These are phyloP conservation scores for Ustilago curta DNA, from an alignment of 1,284 basidiomycete species.

Conservation along the genomic window DNA sequence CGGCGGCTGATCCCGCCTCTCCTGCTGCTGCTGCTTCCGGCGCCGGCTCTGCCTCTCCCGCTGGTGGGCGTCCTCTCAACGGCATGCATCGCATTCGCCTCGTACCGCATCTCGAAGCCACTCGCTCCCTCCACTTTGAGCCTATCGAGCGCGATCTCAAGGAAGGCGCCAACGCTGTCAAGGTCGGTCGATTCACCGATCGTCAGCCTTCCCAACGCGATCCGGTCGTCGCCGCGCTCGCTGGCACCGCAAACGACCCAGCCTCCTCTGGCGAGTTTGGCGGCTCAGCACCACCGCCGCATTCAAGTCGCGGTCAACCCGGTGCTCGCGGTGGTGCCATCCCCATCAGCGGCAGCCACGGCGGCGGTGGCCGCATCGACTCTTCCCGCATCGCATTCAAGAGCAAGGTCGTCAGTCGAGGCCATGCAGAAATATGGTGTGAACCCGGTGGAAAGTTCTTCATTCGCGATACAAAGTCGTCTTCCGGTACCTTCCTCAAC, in stretches of 20 bases:
- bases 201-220: constrained; percentile 55
- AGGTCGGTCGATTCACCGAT: constrained; percentile 92
- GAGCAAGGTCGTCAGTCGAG: constrained; percentile 92
- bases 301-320: constrained; percentile 38
- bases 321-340: constrained; percentile 50
- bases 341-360: constrained; percentile 72
- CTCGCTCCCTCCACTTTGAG: constrained; percentile 90
- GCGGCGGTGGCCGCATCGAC: constrained; percentile 70
- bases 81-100: constrained; percentile 76
- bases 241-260: constrained; percentile 11
- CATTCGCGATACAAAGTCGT: constrained; percentile 90
- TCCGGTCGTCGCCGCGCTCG: constrained; percentile 10
- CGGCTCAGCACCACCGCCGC: constrained; percentile 9
- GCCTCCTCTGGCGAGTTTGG: constrained; percentile 20
- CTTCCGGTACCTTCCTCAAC: constrained; percentile 94
- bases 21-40: constrained; percentile 4
- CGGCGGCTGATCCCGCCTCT: constrained; percentile 12
- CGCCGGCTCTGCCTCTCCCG: constrained; percentile 3
- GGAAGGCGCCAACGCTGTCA: constrained; percentile 74
- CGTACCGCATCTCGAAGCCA: constrained; percentile 91
- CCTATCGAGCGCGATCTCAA: constrained; percentile 86
- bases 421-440: constrained; percentile 95
- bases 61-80: constrained; percentile 45
- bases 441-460: constrained; percentile 78
- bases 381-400: constrained; percentile 81